Conservation (phyloP, 345 rosid genomes). For the Hibiscus syriacus region DNA sequence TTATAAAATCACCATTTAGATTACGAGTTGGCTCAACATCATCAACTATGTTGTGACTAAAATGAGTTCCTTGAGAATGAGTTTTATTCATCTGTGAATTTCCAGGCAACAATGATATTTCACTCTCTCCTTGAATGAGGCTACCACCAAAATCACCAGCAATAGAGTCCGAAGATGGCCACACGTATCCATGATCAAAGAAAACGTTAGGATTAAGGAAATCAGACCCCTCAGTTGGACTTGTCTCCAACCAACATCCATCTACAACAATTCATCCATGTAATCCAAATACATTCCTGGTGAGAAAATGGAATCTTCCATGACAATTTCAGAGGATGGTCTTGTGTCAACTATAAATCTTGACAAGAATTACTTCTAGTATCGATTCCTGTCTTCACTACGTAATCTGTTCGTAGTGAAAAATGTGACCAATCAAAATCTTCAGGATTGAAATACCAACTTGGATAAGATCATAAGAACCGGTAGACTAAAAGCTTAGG, state of each 20-base stretch:
- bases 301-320: constrained; percentile 54
- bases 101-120: constrained; percentile 13
- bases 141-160: constrained; percentile 20
- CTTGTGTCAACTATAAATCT: not conserved
- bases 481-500: not conserved
- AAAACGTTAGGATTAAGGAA: constrained; percentile 37
- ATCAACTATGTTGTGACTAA: constrained; percentile 13
- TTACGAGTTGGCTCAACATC: not conserved
- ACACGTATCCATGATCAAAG: constrained; percentile 32
- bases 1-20: too few species aligned
- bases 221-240: constrained; percentile 60
- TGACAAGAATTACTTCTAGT: not conserved
- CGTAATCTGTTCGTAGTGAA: constrained; percentile 15
- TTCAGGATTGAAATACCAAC: constrained; percentile 1
- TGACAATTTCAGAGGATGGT: constrained; percentile 12
- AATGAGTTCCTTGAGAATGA: constrained; percentile 17
- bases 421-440: constrained; percentile 1
- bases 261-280: constrained; percentile 76
- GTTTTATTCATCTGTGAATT: constrained; percentile 21
- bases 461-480: constrained; percentile 1
- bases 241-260: constrained; percentile 87
- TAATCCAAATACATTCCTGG: constrained; percentile 56
- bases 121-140: constrained; percentile 30
- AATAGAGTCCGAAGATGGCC: constrained; percentile 37
- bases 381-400: constrained; percentile 18